phyloP scores from a whole-genome alignment of 169 alveolate species.

The Plasmodium berghei region DNA sequence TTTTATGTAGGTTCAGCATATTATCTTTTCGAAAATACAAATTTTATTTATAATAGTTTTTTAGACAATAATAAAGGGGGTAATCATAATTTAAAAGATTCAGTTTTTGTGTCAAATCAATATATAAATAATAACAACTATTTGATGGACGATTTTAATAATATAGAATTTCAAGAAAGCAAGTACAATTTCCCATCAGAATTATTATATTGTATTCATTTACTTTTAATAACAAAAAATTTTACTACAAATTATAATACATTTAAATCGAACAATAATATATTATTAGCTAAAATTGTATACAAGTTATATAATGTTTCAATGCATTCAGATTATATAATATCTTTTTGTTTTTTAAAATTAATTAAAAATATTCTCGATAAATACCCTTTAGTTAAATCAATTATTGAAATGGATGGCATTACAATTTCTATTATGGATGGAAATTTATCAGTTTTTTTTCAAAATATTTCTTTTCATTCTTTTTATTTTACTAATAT shows the following conservation, averaged over 20 bases:
- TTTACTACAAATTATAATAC: conserved; percentile 28
- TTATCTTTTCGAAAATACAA: conserved; percentile 18
- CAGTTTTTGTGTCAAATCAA: neutral
- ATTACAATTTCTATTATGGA: conserved; percentile 12
- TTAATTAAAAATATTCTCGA: conserved; percentile 1
- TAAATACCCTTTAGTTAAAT: conserved; percentile 32
- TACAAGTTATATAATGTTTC: conserved; percentile 22
- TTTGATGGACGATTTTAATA: neutral
- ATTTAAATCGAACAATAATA: conserved; percentile 39
- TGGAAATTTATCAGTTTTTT: conserved; percentile 44
- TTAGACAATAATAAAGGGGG: neutral
- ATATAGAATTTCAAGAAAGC: neutral
- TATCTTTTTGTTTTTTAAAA: conserved; percentile 25
- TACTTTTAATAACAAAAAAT: conserved; percentile 50
- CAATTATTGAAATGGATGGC: conserved; percentile 59
- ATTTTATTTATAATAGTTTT: conserved; percentile 20
- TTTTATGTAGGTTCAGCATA: conserved; percentile 10
- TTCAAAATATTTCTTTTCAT: conserved; percentile 35
- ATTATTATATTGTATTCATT: conserved; percentile 31
- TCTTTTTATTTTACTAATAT: conserved; percentile 22
- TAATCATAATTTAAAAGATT: neutral
- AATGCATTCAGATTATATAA: conserved; percentile 52
- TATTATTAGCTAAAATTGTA: conserved; percentile 24
- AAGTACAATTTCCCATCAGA: conserved; percentile 29
- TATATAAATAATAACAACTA: neutral